Base-by-base conservation (phyloP, 2,329 filamentous ascomycete species). In the Fusarium graminum region DNA sequence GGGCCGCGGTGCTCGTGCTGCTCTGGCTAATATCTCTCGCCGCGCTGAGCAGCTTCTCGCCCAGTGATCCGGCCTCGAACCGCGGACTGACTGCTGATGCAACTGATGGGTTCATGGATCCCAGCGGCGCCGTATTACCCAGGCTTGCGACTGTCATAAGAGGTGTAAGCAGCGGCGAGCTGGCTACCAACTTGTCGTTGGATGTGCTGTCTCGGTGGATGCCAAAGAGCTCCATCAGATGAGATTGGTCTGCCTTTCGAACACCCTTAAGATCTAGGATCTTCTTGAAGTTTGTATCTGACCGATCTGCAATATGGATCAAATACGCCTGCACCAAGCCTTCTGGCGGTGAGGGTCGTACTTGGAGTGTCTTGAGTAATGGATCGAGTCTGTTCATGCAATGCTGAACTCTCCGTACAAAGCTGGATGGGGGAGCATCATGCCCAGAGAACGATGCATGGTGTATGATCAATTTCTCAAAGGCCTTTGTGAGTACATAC, bases 281-380 rank as follows among this genome's bases (percentile, higher is more conserved):
- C 80, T 97, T 98, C 75, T 90, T 90, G 86, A 99, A 99, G 80
- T 99, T 99, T 73, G 88, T 87, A 76, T 98, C 95, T 66, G 91
- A 97, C 55, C 92, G 90, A 82, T 99, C 95, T 69, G 88, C 93
- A 68, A 99, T 95, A 80, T 98, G 95, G 77, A 98, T 97, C 32
- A 99, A 88, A 77, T 99, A 99, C 32, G 95, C 95, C 80, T 98
- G 94, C 0, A 99, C 94, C 5, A 99, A 87, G 3, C 92, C 94
- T 81, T 99, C 95, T 0, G 94, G 92, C 0, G 95, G 95, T 6
- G 91, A 92, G 4, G 94, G 89, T 28, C 92, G 92, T 45, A 99
- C 94, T 82, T 99, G 95, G 4, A 99, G 86, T 4, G 95, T 98
- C 80, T 99, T 99, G 72, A 99, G 90, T 22, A 99, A 86, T 1